A percentile compares a stretch with the other conserved stretches of the same genome.
These are phyloP conservation scores for Pisolithus albus DNA, from an alignment of 768 basidiomycete species.

Conservation along the genomic window DNA sequence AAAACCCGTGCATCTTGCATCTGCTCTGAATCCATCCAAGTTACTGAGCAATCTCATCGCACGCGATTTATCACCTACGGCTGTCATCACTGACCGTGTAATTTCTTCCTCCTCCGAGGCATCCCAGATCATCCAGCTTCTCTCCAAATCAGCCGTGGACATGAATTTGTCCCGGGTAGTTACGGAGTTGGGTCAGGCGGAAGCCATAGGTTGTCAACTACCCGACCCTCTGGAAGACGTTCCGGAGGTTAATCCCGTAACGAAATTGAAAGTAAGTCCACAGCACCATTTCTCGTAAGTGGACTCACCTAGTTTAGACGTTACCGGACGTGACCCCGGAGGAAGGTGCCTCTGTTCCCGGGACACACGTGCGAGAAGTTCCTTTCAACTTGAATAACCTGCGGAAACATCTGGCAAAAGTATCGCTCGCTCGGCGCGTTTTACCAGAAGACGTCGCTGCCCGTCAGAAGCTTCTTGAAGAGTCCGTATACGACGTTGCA, in stretches of 20 bases:
- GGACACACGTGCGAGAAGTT: conserved; percentile 31
- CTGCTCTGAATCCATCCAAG: conserved; percentile 13
- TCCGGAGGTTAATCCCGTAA: conserved; percentile 59
- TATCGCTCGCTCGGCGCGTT: conserved; percentile 56
- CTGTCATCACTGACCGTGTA: conserved; percentile 52
- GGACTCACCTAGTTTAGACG: conserved; percentile 3
- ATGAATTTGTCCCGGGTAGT: conserved; percentile 45
- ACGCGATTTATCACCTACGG: conserved; percentile 42
- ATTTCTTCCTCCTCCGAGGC: conserved; percentile 52
- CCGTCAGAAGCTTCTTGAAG: conserved; percentile 78
- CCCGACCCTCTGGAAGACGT: conserved; percentile 44
- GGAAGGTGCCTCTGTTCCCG: conserved; percentile 13
- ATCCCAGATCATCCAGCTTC: conserved; percentile 42
- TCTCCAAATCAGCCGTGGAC: conserved; percentile 57
- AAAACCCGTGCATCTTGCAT: conserved; percentile 11
- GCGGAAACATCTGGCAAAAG: conserved; percentile 58
- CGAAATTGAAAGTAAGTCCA: conserved; percentile 35
- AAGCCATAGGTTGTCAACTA: conserved; percentile 35
- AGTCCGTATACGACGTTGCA: conserved; percentile 81
- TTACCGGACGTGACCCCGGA: conserved; percentile 15
- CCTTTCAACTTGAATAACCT: conserved; percentile 74
- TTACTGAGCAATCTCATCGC: conserved; percentile 42
- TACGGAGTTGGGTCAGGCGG: conserved; percentile 48
- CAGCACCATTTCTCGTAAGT: background rate
- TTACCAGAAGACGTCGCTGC: conserved; percentile 60